phyloP scores from a whole-genome alignment of 176 grass and related monocot genomes.

The Chrysopogon serrulatus region DNA sequence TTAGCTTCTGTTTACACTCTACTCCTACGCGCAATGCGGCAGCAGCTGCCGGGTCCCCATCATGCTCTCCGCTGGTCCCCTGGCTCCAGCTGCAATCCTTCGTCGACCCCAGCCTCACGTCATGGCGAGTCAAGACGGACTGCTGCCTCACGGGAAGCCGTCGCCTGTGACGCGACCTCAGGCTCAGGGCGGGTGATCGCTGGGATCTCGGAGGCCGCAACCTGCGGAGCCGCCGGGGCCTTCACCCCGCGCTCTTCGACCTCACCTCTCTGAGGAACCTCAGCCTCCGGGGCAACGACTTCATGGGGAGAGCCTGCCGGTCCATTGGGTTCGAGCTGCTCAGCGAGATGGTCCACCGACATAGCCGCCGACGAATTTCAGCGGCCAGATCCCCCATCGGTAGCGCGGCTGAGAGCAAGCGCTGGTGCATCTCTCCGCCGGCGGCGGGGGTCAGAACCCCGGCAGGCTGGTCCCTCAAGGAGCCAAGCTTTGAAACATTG shows the following conservation, averaged over 20 bases:
- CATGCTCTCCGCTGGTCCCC: not conserved
- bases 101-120: not conserved
- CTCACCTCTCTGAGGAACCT: constrained; percentile 19
- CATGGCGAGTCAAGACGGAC: constrained; percentile 17
- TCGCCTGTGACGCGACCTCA: not conserved
- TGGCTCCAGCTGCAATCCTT: not conserved
- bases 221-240: not conserved
- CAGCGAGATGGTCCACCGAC: not conserved
- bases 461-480: not conserved
- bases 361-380: not conserved
- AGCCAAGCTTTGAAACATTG: not conserved
- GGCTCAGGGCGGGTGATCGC: not conserved
- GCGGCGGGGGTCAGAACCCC: too few species aligned
- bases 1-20: too few species aligned
- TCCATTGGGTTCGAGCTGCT: not conserved
- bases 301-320: not conserved
- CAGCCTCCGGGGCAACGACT: constrained; percentile 14
- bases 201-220: not conserved
- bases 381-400: not conserved
- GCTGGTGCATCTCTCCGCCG: not conserved
- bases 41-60: too few species aligned
- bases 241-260: constrained; percentile 9
- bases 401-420: not conserved
- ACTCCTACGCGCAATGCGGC: too few species aligned
- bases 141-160: constrained; percentile 20